Evolutionary conservation across 2,329 filamentous ascomycete species (phyloP).

Genomic region (Ceratocystis alfenasii): DNA sequence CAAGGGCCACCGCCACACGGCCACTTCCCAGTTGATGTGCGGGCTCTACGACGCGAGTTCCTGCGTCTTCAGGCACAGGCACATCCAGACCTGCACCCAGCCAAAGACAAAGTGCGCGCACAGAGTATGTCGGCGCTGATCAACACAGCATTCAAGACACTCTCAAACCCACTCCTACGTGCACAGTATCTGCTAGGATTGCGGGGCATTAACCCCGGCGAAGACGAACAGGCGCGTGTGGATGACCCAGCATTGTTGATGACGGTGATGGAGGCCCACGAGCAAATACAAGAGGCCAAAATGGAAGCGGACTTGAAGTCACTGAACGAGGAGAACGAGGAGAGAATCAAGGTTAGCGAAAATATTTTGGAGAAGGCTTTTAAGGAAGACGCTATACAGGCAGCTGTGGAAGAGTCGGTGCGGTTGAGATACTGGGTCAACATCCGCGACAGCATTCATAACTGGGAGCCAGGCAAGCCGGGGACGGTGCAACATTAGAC

Average conservation of each 20-base stretch:
- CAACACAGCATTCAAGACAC: conserved; percentile 83
- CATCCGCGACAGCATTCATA: conserved; percentile 64
- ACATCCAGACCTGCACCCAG: conserved; percentile 58
- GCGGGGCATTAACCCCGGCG: conserved; percentile 62
- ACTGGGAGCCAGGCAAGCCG: conserved; percentile 70
- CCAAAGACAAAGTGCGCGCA: conserved; percentile 44
- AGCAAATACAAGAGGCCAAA: conserved; percentile 60
- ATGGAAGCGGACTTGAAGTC: conserved; percentile 50
- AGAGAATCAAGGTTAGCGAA: conserved; percentile 53
- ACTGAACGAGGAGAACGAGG: conserved; percentile 55
- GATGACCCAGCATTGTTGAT: conserved; percentile 59
- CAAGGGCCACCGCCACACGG: conserved; percentile 64
- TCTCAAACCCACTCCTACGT: conserved; percentile 62
- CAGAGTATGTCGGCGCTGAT: conserved; percentile 71
- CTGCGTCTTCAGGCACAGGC: conserved; percentile 66
- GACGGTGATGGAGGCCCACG: conserved; percentile 67
- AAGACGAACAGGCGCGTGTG: conserved; percentile 62
- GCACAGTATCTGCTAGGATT: conserved; percentile 79
- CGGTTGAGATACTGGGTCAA: conserved; percentile 83
- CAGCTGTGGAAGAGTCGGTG: conserved; percentile 60
- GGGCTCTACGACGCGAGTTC: conserved; percentile 69
- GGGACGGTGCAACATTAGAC: conserved; percentile 41
- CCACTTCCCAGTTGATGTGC: conserved; percentile 60
- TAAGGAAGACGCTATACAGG: conserved; percentile 49
- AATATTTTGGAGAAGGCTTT: conserved; percentile 53